Evolutionary conservation across 805 yeast genomes (phyloP), one percentile per base, ranked within the genome.

Genomic region (Candida coleopterorum): DNA sequence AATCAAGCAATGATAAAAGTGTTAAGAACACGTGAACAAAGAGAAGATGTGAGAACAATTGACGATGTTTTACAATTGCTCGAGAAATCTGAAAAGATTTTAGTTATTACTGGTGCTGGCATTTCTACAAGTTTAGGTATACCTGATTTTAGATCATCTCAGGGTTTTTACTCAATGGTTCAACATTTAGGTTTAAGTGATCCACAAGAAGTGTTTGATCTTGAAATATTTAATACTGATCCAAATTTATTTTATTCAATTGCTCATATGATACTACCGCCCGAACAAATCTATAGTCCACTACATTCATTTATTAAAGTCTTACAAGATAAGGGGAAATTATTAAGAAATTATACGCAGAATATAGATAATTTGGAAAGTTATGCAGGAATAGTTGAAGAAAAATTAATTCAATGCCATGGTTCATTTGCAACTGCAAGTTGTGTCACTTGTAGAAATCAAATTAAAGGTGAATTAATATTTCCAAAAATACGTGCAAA

Each of bases 341-440:
- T 68, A 21, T 45, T 68, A 31, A 46, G 73, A 32, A 63, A 66
- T 44, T 68, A 68, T 45, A 66, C 73, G 1, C 73, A 68, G 38
- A 68, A 68, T 42, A 68, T 68, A 32, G 73, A 68, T 40, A 66
- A 68, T 41, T 44, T 68, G 33, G 73, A 68, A 45, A 55, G 74
- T 9, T 71, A 74, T 46, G 72, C 83, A 41, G 56, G 67, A 41
- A 46, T 78, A 64, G 25, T 69, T 53, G 52, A 85, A 77, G 40
- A 74, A 53, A 50, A 73, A 34, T 42, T 87, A 4, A 70, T 88
- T 20, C 96, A 87, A 60, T 72, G 93, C 18, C 96, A 88, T 58
- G 96, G 96, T 0, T 79, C 86, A 14, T 72, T 88, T 18, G 77
- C 77, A 27, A 64, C 73, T 18, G 77, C 90, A 61, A 74, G 77